Base-by-base conservation (phyloP, 164 flowering plant species). In the Protea cynaroides region DNA sequence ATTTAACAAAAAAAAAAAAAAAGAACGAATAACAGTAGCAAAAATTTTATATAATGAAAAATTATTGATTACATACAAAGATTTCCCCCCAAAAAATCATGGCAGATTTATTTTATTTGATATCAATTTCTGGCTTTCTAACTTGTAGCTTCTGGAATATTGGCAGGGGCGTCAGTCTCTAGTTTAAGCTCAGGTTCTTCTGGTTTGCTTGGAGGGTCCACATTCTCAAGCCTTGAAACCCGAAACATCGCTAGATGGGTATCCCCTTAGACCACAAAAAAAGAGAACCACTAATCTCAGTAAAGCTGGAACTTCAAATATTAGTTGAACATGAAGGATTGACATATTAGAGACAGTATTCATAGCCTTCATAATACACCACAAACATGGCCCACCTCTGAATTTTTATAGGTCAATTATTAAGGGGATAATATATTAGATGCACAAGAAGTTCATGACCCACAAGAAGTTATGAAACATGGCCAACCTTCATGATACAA, bases 211-310 rank as follows among this genome's bases (percentile, higher is more conserved):
- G 75, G 43, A 65, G 65, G 67, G 63, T 70, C 82, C 65, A 67
- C 71, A 25, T 68, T 73, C 64, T 76, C 69, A 22, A 84, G 64
- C 70, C 81, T 90, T 2, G 78, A 81, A 17, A 84, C 87, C 0
- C 80, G 84, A 64, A 88, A 88, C 61, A 82, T 81, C 10, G 97
- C 97, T 51, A 90, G 56, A 78, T 84, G 75, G 7, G 53, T 77
- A 62, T 90, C 97, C 63, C 97, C 97, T 90, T 49, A 56, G 59
- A 65, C n/a, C 14, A 58, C 7, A 68, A 56, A 61, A 61, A 55
- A 7, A 34, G 47, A 55, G 40, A 66, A 22, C 47, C 18, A 40
- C 46, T 40, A 8, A 40, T 40, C 46, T 40, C 46, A 8, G 46
- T 40, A 40, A 40, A 40, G 4, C 4, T 40, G 46, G 46, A 40